A percentile compares a stretch with the other conserved stretches of the same genome.
Conservation (phyloP, 352 stramenopile genomes). For the Phytophthora megakarya region DNA sequence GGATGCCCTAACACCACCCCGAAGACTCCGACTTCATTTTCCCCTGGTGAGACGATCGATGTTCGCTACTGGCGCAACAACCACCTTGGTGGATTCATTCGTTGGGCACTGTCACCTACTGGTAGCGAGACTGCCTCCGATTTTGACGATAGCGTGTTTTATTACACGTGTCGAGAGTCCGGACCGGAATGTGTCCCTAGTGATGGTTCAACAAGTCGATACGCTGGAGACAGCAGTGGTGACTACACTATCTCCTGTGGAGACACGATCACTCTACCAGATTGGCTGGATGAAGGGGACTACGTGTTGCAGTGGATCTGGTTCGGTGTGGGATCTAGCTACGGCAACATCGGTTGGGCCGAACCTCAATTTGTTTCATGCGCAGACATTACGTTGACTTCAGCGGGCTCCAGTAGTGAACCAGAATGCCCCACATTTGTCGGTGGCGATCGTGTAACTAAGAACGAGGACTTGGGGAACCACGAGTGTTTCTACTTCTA, state of each 20-base stretch:
- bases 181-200: slow-evolving; percentile 41
- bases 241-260: slow-evolving; percentile 48
- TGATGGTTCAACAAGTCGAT: slow-evolving; percentile 47
- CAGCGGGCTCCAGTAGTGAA: slow-evolving; percentile 29
- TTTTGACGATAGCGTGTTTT: slow-evolving; percentile 60
- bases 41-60: slow-evolving; percentile 49
- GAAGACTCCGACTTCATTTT: slow-evolving; percentile 40
- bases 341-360: slow-evolving; percentile 57
- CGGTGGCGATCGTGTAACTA: slow-evolving; percentile 58
- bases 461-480: slow-evolving; percentile 39
- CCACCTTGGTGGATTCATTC: slow-evolving; percentile 64
- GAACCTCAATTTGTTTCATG: slow-evolving; percentile 56
- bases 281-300: slow-evolving; percentile 51
- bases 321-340: slow-evolving; percentile 54
- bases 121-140: slow-evolving; percentile 40
- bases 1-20: slow-evolving; percentile 43
- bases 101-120: slow-evolving; percentile 44
- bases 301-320: slow-evolving; percentile 69
- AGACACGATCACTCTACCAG: slow-evolving; percentile 53
- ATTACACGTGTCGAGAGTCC: slow-evolving; percentile 63
- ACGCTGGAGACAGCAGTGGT: slow-evolving; percentile 43
- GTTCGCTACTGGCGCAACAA: slow-evolving; percentile 63
- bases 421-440: slow-evolving; percentile 53
- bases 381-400: slow-evolving; percentile 59
- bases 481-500: slow-evolving; percentile 68